Conservation (phyloP, 139 green algal species). For the Chlamydomonas sp. region DNA sequence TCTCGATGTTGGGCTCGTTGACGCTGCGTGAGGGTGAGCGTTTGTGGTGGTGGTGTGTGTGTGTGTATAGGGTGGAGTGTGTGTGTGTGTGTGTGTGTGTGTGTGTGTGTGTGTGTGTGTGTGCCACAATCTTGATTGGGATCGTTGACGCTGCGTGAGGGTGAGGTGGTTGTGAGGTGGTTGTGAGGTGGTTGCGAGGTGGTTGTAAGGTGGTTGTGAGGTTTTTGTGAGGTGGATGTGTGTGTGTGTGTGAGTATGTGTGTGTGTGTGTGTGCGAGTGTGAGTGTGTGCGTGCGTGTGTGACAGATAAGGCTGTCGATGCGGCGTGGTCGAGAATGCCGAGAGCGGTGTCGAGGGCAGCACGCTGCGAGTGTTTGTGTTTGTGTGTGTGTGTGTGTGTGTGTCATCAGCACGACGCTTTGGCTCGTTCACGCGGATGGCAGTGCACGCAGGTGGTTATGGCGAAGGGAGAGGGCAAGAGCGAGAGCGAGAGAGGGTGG, state of each 20-base stretch:
- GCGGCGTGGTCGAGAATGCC: too few relatives aligned
- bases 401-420: background rate
- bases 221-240: too few relatives aligned
- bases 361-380: background rate
- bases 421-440: background rate
- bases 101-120: slow-evolving; percentile 6
- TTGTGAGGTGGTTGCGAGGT: too few relatives aligned
- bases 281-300: too few relatives aligned
- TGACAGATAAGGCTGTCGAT: too few relatives aligned
- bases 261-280: too few relatives aligned
- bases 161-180: too few relatives aligned
- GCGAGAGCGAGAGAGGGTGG: too few relatives aligned
- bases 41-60: background rate
- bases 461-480: too few relatives aligned
- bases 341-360: too few relatives aligned
- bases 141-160: background rate
- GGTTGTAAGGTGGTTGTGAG: too few relatives aligned
- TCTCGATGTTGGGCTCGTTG: background rate
- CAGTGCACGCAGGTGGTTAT: background rate
- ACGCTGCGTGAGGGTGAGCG: background rate
- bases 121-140: background rate
- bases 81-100: slow-evolving; percentile 6
- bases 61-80: background rate
- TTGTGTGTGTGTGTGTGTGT: background rate
- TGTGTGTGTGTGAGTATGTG: too few relatives aligned